These are phyloP conservation scores for Boletellus ananiceps DNA, from an alignment of 768 basidiomycete species.

Conservation along the genomic window DNA sequence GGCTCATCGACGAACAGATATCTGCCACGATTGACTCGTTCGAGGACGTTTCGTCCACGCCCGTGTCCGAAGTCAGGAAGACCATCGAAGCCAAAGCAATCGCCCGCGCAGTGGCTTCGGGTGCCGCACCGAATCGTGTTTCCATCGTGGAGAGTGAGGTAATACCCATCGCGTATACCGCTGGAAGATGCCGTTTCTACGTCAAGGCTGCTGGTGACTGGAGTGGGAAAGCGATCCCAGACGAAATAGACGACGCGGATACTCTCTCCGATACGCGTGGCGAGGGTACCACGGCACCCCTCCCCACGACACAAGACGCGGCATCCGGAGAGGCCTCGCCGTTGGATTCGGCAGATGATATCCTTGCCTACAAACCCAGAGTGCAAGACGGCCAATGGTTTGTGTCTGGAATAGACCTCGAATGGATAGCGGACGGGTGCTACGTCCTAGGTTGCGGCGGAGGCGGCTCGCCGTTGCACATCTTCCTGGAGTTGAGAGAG, in stretches of 20 bases:
- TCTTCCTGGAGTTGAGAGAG: conserved; percentile 48
- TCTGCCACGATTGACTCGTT: conserved; percentile 45
- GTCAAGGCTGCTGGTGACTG: conserved; percentile 59
- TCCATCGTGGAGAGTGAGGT: conserved; percentile 53
- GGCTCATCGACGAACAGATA: conserved; percentile 28
- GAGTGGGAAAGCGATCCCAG: conserved; percentile 24
- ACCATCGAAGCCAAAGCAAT: conserved; percentile 38
- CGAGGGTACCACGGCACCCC: conserved; percentile 1
- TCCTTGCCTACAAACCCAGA: conserved; percentile 34
- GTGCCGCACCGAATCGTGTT: conserved; percentile 41
- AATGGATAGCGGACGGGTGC: conserved; percentile 61
- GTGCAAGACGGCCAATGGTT: conserved; percentile 42
- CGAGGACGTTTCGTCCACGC: conserved; percentile 35
- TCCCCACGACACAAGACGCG: conserved; percentile 4
- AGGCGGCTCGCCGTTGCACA: conserved; percentile 54
- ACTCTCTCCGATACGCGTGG: background rate
- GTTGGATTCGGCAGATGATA: conserved; percentile 19
- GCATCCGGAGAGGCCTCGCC: conserved; percentile 13
- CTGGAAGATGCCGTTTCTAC: conserved; percentile 40
- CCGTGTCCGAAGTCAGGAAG: conserved; percentile 29
- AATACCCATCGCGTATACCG: conserved; percentile 40
- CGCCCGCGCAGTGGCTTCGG: conserved; percentile 40
- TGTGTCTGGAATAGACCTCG: conserved; percentile 44
- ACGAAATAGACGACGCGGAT: conserved; percentile 17
- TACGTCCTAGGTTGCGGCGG: conserved; percentile 61